Conservation (phyloP, 768 basidiomycete genomes). For the Tylopilus sp. region DNA sequence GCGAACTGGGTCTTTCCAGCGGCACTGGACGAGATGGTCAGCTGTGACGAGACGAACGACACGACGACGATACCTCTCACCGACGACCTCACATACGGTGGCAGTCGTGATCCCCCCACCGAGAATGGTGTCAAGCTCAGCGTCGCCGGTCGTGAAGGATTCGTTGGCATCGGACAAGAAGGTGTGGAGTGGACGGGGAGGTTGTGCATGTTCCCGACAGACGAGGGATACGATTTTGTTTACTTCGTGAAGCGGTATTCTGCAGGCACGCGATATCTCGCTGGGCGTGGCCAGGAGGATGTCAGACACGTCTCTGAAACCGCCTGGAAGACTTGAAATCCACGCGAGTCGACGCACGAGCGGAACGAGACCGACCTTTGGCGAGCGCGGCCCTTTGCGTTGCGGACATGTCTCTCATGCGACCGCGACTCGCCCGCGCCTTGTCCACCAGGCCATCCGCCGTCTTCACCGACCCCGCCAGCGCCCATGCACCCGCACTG, state of each 20-base stretch:
- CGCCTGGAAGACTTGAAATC: constrained; percentile 36
- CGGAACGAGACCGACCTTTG: constrained; percentile 30
- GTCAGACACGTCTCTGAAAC: constrained; percentile 45
- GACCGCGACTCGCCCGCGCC: constrained; percentile 13
- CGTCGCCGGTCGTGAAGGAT: constrained; percentile 73
- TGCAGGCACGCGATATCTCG: constrained; percentile 58
- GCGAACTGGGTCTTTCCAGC: constrained; percentile 94
- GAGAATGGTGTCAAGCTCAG: constrained; percentile 59
- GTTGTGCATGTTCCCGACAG: constrained; percentile 41
- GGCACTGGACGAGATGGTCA: constrained; percentile 50
- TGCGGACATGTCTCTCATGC: constrained; percentile 15
- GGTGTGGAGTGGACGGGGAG: constrained; percentile 41
- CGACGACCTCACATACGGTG: constrained; percentile 83
- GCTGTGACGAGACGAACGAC: neutral
- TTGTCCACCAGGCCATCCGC: constrained; percentile 40
- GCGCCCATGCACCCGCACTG: constrained; percentile 37
- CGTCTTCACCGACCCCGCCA: constrained; percentile 44
- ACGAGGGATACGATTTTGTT: constrained; percentile 49
- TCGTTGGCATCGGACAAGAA: constrained; percentile 38
- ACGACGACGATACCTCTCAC: constrained; percentile 65
- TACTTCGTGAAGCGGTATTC: constrained; percentile 46
- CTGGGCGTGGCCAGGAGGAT: constrained; percentile 46
- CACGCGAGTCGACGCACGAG: neutral
- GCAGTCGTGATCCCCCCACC: constrained; percentile 80
- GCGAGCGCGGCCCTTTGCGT: constrained; percentile 35